Conservation (phyloP, 108 stramenopile genomes). For the Stephanodiscus minutulus region DNA sequence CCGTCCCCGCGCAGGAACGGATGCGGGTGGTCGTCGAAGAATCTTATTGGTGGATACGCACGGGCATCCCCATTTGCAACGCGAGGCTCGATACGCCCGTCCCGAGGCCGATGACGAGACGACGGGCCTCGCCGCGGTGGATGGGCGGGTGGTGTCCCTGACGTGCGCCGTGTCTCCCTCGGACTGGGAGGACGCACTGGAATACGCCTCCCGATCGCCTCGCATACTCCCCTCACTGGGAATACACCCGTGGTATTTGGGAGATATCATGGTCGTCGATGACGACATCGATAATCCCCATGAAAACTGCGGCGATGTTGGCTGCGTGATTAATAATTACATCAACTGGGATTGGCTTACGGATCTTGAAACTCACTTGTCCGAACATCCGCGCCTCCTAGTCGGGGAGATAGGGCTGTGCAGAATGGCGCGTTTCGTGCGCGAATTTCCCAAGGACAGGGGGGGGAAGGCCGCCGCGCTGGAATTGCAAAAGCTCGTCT, state of each 20-base stretch:
- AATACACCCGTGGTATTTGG: slow-evolving; percentile 85
- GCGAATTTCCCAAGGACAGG: slow-evolving; percentile 53
- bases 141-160: slow-evolving; percentile 45
- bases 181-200: slow-evolving; percentile 70
- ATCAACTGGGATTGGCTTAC: slow-evolving; percentile 59
- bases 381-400: slow-evolving; percentile 65
- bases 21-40: background rate
- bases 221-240: slow-evolving; percentile 62
- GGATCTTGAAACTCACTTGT: slow-evolving; percentile 55
- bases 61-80: slow-evolving; percentile 74
- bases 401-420: slow-evolving; percentile 87
- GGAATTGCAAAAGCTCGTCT: slow-evolving; percentile 65
- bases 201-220: slow-evolving; percentile 57
- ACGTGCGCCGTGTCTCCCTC: slow-evolving; percentile 67
- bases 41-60: slow-evolving; percentile 75
- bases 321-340: slow-evolving; percentile 25
- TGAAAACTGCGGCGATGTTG: slow-evolving; percentile 3
- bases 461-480: slow-evolving; percentile 71
- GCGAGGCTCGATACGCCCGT: slow-evolving; percentile 55
- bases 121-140: background rate
- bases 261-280: slow-evolving; percentile 33
- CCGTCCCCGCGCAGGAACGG: background rate
- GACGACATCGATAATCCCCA: slow-evolving; percentile 23
- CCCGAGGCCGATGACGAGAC: background rate
- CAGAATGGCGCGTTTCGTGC: slow-evolving; percentile 74